phyloP scores from a whole-genome alignment of 1,139 yeast genomes.

The Debaryomyces subglobosus region DNA sequence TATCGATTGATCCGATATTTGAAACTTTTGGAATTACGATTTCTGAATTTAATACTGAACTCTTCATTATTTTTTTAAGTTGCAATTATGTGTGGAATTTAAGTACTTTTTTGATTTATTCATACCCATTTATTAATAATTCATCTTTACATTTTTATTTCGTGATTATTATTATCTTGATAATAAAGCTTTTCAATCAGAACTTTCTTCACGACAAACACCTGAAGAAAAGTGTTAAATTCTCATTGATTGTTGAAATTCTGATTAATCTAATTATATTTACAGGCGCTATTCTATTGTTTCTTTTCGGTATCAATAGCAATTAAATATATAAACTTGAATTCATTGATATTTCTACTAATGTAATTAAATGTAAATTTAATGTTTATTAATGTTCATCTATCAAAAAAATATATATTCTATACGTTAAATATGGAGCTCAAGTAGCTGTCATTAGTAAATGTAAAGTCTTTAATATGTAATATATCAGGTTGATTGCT shows the following conservation, averaged over 20 bases:
- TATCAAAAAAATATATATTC: not conserved
- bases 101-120: conserved; percentile 1
- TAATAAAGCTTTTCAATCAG: conserved; percentile 15
- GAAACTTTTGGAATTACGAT: conserved; percentile 15
- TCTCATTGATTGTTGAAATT: conserved; percentile 12
- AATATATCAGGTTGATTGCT: conserved; percentile 31
- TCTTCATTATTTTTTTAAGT: not conserved
- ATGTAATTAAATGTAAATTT: not conserved
- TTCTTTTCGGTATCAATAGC: not conserved
- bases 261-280: conserved; percentile 12
- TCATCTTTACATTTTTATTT: not conserved
- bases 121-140: conserved; percentile 2
- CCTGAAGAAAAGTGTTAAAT: conserved; percentile 7
- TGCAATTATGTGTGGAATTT: not conserved
- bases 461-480: conserved; percentile 48
- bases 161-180: conserved; percentile 1
- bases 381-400: not conserved
- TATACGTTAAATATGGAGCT: conserved; percentile 10
- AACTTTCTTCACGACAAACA: conserved; percentile 15
- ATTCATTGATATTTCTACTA: not conserved
- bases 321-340: not conserved
- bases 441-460: conserved; percentile 44
- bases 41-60: not conserved
- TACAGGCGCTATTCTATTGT: not conserved
- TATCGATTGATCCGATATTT: conserved; percentile 19